Evolutionary conservation across 2,329 filamentous ascomycete species (phyloP).

Genomic region (Gnomoniopsis smithogilvyi): DNA sequence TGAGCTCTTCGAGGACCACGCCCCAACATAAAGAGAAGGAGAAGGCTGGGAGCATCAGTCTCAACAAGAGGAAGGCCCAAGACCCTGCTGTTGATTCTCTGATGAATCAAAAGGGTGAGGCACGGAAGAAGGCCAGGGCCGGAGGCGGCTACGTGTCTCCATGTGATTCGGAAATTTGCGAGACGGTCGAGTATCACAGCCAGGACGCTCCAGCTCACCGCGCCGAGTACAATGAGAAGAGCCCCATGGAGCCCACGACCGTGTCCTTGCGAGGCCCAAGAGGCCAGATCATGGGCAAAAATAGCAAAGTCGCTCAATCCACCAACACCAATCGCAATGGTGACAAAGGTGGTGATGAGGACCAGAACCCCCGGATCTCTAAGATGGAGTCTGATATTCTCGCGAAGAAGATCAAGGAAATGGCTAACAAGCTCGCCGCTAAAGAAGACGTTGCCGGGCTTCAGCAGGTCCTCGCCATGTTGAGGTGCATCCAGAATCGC

Average conservation of each 20-base stretch:
- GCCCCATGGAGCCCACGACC: no score
- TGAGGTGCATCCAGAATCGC: not conserved
- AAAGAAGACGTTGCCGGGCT: not conserved
- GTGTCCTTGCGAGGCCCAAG: no score
- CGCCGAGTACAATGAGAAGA: not conserved
- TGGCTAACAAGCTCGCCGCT: not conserved
- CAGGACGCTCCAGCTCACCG: not conserved
- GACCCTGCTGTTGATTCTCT: not conserved
- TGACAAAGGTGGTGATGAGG: not conserved
- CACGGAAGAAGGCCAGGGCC: not conserved
- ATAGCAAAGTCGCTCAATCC: not conserved
- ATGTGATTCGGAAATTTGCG: not conserved
- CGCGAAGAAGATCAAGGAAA: not conserved
- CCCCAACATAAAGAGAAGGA: not conserved
- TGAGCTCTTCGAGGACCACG: not conserved
- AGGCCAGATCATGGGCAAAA: not conserved
- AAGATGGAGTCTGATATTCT: not conserved
- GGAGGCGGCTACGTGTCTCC: not conserved
- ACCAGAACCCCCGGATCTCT: not conserved
- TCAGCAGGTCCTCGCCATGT: constrained; percentile 3
- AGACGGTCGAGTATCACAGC: not conserved
- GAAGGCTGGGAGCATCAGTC: not conserved
- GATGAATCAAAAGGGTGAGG: not conserved
- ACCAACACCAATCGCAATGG: not conserved
- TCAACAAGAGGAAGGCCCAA: not conserved